Conservation (phyloP, 352 stramenopile genomes). For the Sclerospora graminicola region DNA sequence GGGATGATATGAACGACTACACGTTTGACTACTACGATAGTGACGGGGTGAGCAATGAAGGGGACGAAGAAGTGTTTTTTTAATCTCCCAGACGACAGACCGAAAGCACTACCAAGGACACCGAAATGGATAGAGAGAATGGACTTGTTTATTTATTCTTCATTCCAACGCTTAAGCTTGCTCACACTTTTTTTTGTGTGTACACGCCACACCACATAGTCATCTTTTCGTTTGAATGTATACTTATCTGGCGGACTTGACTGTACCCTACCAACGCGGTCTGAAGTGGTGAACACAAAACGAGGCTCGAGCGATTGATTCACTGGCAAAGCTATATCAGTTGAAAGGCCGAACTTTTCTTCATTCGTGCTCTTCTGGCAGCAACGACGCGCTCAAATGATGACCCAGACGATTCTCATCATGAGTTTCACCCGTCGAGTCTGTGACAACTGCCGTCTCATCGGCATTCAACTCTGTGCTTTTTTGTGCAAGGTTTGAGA, state of each 20-base stretch:
- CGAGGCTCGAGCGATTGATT: no score
- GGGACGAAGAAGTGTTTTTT: constrained; percentile 70
- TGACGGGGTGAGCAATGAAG: constrained; percentile 52
- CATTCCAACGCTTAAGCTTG: no score
- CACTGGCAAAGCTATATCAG: no score
- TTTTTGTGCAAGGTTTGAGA: constrained; percentile 43
- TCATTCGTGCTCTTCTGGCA: constrained; percentile 53
- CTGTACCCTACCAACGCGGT: no score
- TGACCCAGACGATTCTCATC: constrained; percentile 31
- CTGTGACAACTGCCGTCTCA: constrained; percentile 7
- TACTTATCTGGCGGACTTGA: no score
- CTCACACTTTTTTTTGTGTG: background rate
- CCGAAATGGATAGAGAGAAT: constrained; percentile 12
- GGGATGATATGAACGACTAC: constrained; percentile 75
- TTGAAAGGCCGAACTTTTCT: constrained; percentile 2
- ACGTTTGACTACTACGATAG: constrained; percentile 77
- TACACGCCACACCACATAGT: constrained; percentile 17
- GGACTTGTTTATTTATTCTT: constrained; percentile 10
- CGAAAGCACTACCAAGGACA: background rate
- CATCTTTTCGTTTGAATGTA: no score
- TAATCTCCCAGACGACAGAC: constrained; percentile 11
- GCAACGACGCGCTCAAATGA: constrained; percentile 32
- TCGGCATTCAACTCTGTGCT: constrained; percentile 33
- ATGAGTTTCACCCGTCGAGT: constrained; percentile 6
- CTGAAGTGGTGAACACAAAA: no score